Evolutionary conservation across 306 rosid genomes (phyloP), one percentile per base, ranked within the genome.

Genomic region (Sophora flavescens): DNA sequence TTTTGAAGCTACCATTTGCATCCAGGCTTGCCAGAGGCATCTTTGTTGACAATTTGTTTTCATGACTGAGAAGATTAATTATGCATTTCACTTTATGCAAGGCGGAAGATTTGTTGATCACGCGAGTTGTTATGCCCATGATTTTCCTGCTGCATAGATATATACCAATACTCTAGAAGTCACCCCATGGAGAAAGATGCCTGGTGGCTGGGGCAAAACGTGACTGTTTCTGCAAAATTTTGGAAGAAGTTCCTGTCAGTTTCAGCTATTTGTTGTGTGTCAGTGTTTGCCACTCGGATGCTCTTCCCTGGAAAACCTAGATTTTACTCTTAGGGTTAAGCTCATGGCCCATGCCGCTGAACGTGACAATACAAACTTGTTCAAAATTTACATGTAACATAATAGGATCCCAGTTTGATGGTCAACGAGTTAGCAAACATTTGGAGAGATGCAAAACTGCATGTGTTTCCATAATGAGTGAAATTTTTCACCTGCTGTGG

Each of bases 321-420:
- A 22, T 22, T 22, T 22, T 22, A 22, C 22, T 22, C 22, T 22
- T 22, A 22, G 22, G 22, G 22, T 0, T 22, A 22, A 56, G 63
- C 15, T 66, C 41, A 68, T 35, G 39, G 70, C n/a, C 47, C 44
- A 75, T 72, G 74, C 17, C 13, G 3, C 28, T 17, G 39, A 30
- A 28, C 52, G 32, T 75, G 81, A 64, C 53, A 39, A 75, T 75
- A 69, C 47, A 17, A 51, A 59, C 60, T 10, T 44, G 30, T 35
- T 26, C 16, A 60, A 12, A 33, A 33, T 66, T 74, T 9, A 16
- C 42, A 14, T 57, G 74, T 78, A 60, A 62, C 74, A 50, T 66
- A 3, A 14, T 22, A 67, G 65, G 17, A 12, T 28, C 30, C 60
- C 32, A 30, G 41, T 61, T 39, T 42, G 53, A 54, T 63, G 15